Conservation (phyloP, 305 asterid species). For the Fraxinus floribunda region DNA sequence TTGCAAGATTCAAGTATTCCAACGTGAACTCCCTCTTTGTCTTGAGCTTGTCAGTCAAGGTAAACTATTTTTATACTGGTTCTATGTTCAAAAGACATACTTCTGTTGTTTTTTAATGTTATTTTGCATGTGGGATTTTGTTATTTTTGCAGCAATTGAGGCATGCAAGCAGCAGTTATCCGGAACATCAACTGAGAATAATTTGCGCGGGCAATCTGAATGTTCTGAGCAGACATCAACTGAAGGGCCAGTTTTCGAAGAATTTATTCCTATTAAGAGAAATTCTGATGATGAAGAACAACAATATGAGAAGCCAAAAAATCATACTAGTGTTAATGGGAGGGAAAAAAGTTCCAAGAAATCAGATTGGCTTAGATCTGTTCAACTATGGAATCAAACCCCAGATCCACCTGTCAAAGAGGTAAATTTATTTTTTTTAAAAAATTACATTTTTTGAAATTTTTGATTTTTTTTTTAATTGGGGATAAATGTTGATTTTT, state of each 20-base stretch:
- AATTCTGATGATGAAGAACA: conserved; percentile 47
- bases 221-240: conserved; percentile 76
- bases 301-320: conserved; percentile 37
- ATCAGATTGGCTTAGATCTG: conserved; percentile 97
- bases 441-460: not conserved
- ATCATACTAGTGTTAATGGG: not conserved
- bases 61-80: conserved; percentile 17
- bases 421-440: conserved; percentile 31
- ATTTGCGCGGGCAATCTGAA: conserved; percentile 56
- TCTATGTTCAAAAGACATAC: not conserved
- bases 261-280: conserved; percentile 74
- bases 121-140: not conserved
- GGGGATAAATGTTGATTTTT: conserved; percentile 11
- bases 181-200: conserved; percentile 40
- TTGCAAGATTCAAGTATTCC: conserved; percentile 76
- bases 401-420: conserved; percentile 68
- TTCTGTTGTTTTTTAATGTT: not conserved
- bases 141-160: conserved; percentile 62
- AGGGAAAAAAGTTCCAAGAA: conserved; percentile 40
- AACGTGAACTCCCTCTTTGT: conserved; percentile 91
- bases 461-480: not conserved
- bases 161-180: conserved; percentile 65
- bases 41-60: conserved; percentile 88
- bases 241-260: conserved; percentile 67
- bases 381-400: conserved; percentile 83